These are phyloP conservation scores for Boletus fagicola DNA, from an alignment of 768 basidiomycete genomes.

Conservation along the genomic window DNA sequence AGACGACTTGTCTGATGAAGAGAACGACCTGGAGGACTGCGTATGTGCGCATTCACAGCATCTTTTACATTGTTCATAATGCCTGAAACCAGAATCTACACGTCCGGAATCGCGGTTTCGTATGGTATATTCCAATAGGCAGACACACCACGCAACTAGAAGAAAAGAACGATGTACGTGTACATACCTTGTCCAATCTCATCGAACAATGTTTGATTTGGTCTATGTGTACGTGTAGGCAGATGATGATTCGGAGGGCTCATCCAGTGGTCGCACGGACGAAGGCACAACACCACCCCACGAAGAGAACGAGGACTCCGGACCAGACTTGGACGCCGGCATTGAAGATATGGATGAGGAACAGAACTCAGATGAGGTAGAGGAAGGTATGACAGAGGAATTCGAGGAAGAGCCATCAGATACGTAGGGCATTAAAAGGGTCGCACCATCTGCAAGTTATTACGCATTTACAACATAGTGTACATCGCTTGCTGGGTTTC, in stretches of 20 bases:
- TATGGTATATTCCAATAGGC: slow-evolving; percentile 71
- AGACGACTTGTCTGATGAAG: slow-evolving; percentile 83
- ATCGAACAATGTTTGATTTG: not conserved
- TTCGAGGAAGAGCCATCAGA: slow-evolving; percentile 47
- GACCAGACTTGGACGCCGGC: slow-evolving; percentile 37
- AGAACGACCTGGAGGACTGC: slow-evolving; percentile 74
- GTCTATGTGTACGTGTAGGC: slow-evolving; percentile 22
- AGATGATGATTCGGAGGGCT: slow-evolving; percentile 36
- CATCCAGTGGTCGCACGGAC: slow-evolving; percentile 33
- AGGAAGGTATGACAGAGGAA: slow-evolving; percentile 51
- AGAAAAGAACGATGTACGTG: slow-evolving; percentile 77
- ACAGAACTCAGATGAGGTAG: slow-evolving; percentile 42
- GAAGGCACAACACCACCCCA: slow-evolving; percentile 31
- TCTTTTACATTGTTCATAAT: not conserved
- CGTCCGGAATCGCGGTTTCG: slow-evolving; percentile 65
- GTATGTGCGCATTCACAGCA: slow-evolving; percentile 39
- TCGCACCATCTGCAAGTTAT: not conserved
- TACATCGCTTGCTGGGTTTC: slow-evolving; percentile 1
- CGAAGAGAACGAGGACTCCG: slow-evolving; percentile 42
- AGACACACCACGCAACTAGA: slow-evolving; percentile 71
- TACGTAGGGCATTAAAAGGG: not conserved
- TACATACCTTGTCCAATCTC: not conserved
- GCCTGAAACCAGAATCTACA: slow-evolving; percentile 45
- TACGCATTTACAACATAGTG: not conserved
- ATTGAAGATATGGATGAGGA: slow-evolving; percentile 43